Evolutionary conservation across 768 basidiomycete species (phyloP).

Genomic region (Termitomyces sp.): DNA sequence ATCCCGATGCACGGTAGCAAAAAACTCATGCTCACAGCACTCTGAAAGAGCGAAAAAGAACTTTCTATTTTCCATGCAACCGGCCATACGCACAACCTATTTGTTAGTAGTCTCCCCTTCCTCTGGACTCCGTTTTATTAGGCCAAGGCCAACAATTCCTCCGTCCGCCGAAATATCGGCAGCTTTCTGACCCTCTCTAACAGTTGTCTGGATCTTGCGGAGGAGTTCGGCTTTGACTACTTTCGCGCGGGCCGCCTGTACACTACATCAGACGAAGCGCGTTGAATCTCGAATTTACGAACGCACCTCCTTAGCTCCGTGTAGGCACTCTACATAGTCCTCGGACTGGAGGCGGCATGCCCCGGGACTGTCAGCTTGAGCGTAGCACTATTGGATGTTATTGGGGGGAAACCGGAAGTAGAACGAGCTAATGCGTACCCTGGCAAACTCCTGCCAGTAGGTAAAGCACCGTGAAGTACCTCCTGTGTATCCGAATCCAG

Average conservation of each 20-base stretch:
- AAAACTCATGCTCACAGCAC: no score
- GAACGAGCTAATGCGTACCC: constrained; percentile 34
- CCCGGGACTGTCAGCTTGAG: constrained; percentile 67
- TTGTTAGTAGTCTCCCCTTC: constrained; percentile 10
- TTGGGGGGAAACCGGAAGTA: not conserved
- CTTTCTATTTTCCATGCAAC: not conserved
- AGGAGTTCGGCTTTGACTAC: constrained; percentile 70
- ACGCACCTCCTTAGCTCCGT: constrained; percentile 83
- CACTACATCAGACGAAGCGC: not conserved
- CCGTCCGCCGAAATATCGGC: constrained; percentile 72
- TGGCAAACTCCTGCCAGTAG: constrained; percentile 90
- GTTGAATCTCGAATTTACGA: not conserved
- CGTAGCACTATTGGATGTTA: constrained; percentile 68
- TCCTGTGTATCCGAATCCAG: constrained; percentile 44
- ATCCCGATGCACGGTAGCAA: no score
- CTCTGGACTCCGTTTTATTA: constrained; percentile 56
- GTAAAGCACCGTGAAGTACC: constrained; percentile 80
- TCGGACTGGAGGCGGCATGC: constrained; percentile 70
- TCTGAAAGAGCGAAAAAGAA: not conserved
- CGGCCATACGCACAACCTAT: not conserved
- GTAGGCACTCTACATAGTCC: constrained; percentile 92
- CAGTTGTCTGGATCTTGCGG: constrained; percentile 59
- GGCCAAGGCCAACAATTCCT: constrained; percentile 70
- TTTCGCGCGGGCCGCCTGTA: constrained; percentile 54
- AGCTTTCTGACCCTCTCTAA: constrained; percentile 66